These are phyloP conservation scores for Trichocladium uniseriatum DNA, from an alignment of 495 filamentous ascomycete genomes.

Conservation along the genomic window DNA sequence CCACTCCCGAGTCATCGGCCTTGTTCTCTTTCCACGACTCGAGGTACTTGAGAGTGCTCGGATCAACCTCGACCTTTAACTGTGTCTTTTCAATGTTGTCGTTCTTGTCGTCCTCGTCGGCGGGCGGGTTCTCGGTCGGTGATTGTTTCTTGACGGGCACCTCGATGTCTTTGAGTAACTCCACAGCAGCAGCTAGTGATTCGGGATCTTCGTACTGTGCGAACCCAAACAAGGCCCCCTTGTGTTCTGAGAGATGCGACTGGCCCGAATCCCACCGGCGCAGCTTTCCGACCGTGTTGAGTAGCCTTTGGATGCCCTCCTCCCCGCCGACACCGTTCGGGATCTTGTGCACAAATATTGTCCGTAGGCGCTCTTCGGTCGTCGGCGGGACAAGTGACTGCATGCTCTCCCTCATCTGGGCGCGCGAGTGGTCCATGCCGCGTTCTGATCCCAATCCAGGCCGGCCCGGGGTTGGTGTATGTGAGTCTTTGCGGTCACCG, in stretches of 20 bases:
- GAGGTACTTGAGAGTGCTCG: conserved; percentile 66
- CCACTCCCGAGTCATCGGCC: conserved; percentile 55
- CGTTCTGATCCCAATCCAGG: conserved; percentile 58
- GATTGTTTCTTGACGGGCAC: conserved; percentile 70
- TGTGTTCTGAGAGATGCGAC: conserved; percentile 65
- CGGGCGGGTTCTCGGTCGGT: conserved; percentile 36
- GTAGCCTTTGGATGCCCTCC: conserved; percentile 71
- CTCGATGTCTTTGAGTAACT: conserved; percentile 76
- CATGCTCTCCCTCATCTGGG: conserved; percentile 62
- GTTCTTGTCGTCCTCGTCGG: conserved; percentile 42
- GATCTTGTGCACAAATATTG: conserved; percentile 82
- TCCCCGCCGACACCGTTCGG: conserved; percentile 69
- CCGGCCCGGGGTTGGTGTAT: conserved; percentile 39
- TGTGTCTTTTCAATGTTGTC: conserved; percentile 58
- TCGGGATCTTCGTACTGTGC: conserved; percentile 93
- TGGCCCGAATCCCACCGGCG: conserved; percentile 62
- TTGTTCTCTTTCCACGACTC: conserved; percentile 63
- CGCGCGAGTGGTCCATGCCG: conserved; percentile 56
- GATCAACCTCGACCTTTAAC: conserved; percentile 71
- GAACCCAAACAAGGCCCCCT: conserved; percentile 86
- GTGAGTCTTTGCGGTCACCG: conserved; percentile 35
- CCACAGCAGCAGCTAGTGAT: conserved; percentile 75
- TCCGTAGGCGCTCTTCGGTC: conserved; percentile 80
- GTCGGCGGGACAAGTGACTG: conserved; percentile 76
- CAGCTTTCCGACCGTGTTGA: conserved; percentile 67